Conservation (phyloP, 2,329 filamentous ascomycete genomes). For the Annulohypoxylon truncatum region DNA sequence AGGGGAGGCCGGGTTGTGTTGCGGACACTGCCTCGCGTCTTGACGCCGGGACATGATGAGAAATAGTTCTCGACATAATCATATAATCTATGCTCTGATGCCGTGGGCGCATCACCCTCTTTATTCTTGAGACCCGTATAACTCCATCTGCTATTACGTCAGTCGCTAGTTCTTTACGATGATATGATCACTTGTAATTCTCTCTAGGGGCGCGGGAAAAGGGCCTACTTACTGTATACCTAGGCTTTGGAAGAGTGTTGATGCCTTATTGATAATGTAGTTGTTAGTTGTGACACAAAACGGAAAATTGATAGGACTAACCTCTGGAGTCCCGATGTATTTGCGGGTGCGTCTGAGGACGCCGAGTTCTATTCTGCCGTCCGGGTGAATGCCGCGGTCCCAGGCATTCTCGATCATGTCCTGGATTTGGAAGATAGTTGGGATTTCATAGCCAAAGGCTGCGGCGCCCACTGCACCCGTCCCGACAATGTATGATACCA, state of each 20-base stretch:
- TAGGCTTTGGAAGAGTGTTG: not conserved
- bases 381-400: slow-evolving; percentile 83
- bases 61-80: slow-evolving; percentile 81
- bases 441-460: slow-evolving; percentile 70
- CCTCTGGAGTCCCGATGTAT: slow-evolving; percentile 94
- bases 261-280: slow-evolving; percentile 5
- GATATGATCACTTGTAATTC: not conserved
- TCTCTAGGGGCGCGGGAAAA: not conserved
- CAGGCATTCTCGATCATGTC: slow-evolving; percentile 88
- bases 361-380: slow-evolving; percentile 83
- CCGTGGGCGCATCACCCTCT: slow-evolving; percentile 53
- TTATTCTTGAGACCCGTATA: slow-evolving; percentile 67
- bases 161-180: not conserved
- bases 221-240: slow-evolving; percentile 6
- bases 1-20: slow-evolving; percentile 82
- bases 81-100: slow-evolving; percentile 69
- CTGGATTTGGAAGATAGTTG: slow-evolving; percentile 84
- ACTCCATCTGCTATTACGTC: slow-evolving; percentile 64
- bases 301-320: slow-evolving; percentile 49
- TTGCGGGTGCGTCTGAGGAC: slow-evolving; percentile 90
- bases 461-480: slow-evolving; percentile 67
- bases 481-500: slow-evolving; percentile 80
- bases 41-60: slow-evolving; percentile 58
- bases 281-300: slow-evolving; percentile 7
- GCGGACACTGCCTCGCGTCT: slow-evolving; percentile 70